phyloP scores from a whole-genome alignment of 257 asterid species.

The Gynochthodes officinalis region DNA sequence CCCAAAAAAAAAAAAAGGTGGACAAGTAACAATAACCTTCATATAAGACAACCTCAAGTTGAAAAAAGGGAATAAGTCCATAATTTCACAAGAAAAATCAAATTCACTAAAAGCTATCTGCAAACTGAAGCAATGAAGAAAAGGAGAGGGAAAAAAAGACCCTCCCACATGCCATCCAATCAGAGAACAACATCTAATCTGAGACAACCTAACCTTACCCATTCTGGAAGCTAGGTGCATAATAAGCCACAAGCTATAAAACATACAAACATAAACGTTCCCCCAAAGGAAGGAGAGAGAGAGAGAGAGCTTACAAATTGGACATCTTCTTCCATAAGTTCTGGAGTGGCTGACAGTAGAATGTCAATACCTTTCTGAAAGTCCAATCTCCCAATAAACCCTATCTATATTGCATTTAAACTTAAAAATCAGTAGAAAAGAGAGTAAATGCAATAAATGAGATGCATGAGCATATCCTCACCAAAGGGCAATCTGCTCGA shows the following conservation, averaged over 20 bases:
- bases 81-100: background rate
- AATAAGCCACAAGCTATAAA: background rate
- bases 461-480: conserved; percentile 25
- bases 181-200: background rate
- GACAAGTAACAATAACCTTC: background rate
- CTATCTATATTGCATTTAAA: conserved; percentile 49
- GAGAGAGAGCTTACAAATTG: conserved; percentile 55
- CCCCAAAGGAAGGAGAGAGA: background rate
- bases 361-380: conserved; percentile 96
- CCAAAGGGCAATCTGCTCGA: conserved; percentile 82
- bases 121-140: background rate
- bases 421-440: conserved; percentile 19
- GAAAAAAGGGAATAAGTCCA: too few species aligned
- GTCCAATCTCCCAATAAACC: conserved; percentile 95
- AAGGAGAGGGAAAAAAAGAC: too few species aligned
- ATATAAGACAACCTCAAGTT: background rate
- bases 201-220: background rate
- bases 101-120: background rate
- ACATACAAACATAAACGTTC: too few species aligned
- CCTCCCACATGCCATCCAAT: background rate
- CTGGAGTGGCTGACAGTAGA: conserved; percentile 76
- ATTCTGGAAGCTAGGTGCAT: background rate
- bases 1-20: background rate
- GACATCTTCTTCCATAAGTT: conserved; percentile 84
- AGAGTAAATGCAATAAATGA: background rate